These are phyloP conservation scores for Sugiyamaella xylanicola DNA, from an alignment of 1,139 yeast genomes.

Conservation along the genomic window DNA sequence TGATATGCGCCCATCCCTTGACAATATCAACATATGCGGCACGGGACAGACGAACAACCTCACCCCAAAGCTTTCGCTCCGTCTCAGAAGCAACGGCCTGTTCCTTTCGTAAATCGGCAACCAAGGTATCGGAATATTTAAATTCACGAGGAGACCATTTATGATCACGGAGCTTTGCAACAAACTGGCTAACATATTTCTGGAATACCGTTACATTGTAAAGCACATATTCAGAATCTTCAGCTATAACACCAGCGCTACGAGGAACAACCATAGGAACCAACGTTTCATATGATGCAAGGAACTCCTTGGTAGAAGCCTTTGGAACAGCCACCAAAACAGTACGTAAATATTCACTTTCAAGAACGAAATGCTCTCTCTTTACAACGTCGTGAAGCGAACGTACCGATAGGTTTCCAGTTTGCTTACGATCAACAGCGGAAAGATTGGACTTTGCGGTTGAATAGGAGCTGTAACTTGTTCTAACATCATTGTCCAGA, in stretches of 20 bases:
- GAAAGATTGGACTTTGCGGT: slow-evolving; percentile 80
- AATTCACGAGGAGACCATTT: slow-evolving; percentile 95
- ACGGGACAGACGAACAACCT: slow-evolving; percentile 76
- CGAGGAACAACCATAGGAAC: slow-evolving; percentile 88
- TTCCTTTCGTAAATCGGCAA: slow-evolving; percentile 74
- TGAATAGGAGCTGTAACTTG: slow-evolving; percentile 68
- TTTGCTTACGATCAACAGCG: slow-evolving; percentile 89
- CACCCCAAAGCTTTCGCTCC: slow-evolving; percentile 75
- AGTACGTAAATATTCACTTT: slow-evolving; percentile 84
- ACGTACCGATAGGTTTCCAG: slow-evolving; percentile 87
- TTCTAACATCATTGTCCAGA: slow-evolving; percentile 79
- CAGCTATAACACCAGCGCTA: slow-evolving; percentile 67
- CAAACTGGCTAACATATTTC: slow-evolving; percentile 71
- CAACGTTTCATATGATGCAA: slow-evolving; percentile 71
- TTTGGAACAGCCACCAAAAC: slow-evolving; percentile 86
- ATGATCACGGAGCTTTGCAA: slow-evolving; percentile 72
- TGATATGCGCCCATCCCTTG: slow-evolving; percentile 86
- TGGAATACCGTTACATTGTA: slow-evolving; percentile 84
- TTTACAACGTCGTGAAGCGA: slow-evolving; percentile 87
- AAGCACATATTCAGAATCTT: slow-evolving; percentile 72
- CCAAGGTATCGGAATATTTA: slow-evolving; percentile 75
- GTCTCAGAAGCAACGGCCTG: slow-evolving; percentile 71
- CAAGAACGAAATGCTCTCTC: slow-evolving; percentile 79
- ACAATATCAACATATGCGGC: slow-evolving; percentile 87
- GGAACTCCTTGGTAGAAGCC: slow-evolving; percentile 53